Conservation (phyloP, 805 yeast genomes). For the Ascoidea asiatica region DNA sequence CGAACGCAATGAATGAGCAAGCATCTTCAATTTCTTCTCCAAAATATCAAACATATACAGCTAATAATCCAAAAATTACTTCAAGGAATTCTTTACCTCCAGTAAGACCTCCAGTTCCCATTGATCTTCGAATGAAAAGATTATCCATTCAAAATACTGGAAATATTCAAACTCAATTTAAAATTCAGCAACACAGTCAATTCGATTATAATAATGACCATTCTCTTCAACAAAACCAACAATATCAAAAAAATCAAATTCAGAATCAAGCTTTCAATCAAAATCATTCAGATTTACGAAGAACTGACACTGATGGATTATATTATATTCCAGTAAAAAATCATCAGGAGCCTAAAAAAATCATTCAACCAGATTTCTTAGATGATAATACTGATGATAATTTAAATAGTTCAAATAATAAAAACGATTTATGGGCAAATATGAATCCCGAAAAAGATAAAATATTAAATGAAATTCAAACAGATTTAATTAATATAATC, state of each 20-base stretch:
- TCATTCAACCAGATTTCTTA: no score
- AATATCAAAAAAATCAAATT: no score
- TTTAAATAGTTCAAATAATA: conserved; percentile 14
- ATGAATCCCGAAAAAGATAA: conserved; percentile 7
- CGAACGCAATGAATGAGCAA: neutral
- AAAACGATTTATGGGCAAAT: conserved; percentile 14
- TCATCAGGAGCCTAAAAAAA: no score
- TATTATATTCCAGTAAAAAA: no score
- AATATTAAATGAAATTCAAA: conserved; percentile 3
- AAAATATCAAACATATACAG: neutral
- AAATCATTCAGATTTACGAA: no score
- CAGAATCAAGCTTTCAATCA: no score
- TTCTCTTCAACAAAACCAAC: neutral
- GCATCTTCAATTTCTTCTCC: neutral
- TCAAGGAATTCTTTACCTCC: conserved; percentile 7
- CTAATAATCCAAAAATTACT: neutral
- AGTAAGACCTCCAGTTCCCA: neutral
- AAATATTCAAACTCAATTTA: no score
- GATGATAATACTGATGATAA: conserved; percentile 3
- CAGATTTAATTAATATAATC: neutral
- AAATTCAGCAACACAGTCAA: no score
- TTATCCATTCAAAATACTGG: neutral
- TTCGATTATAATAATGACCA: neutral
- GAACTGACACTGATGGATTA: no score
- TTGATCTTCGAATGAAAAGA: neutral